These are phyloP conservation scores for Trichosporon asahii DNA, from an alignment of 1,284 basidiomycete genomes.

Conservation along the genomic window DNA sequence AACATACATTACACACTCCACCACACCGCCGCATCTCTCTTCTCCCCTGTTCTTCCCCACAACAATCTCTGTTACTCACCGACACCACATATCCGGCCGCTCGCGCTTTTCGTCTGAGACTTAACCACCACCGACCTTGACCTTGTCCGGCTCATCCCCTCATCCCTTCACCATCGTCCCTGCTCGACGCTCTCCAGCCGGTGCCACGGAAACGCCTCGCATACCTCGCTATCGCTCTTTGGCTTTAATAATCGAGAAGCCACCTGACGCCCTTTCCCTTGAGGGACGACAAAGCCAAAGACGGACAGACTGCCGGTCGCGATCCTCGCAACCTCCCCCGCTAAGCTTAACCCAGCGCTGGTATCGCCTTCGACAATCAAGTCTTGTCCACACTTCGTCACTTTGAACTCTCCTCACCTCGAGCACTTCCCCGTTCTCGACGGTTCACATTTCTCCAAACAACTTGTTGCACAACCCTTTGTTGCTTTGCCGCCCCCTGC, in stretches of 20 bases:
- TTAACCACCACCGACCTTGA: not conserved
- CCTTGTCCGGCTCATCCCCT: not conserved
- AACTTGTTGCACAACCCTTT: not conserved
- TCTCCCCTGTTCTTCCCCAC: not conserved
- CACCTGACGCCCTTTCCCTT: not conserved
- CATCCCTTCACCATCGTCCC: not conserved
- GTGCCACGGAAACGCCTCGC: conserved; percentile 2
- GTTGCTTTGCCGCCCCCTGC: not conserved
- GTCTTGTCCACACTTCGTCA: not conserved
- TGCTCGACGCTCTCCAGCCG: not conserved
- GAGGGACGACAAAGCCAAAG: conserved; percentile 5
- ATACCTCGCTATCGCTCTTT: conserved; percentile 3
- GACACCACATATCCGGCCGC: not conserved
- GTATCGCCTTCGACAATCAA: conserved; percentile 6
- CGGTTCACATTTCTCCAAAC: not conserved
- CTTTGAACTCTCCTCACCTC: not conserved
- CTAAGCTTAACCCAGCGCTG: conserved; percentile 8
- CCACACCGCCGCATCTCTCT: not conserved
- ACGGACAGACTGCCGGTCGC: conserved; percentile 4
- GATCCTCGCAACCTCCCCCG: conserved; percentile 2
- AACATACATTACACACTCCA: conserved; percentile 6
- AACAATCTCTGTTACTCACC: not conserved
- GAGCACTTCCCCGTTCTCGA: not conserved
- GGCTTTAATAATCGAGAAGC: conserved; percentile 5
- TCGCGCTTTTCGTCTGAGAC: not conserved